phyloP scores from a whole-genome alignment of 345 rosid species.

The Psidium guajava region DNA sequence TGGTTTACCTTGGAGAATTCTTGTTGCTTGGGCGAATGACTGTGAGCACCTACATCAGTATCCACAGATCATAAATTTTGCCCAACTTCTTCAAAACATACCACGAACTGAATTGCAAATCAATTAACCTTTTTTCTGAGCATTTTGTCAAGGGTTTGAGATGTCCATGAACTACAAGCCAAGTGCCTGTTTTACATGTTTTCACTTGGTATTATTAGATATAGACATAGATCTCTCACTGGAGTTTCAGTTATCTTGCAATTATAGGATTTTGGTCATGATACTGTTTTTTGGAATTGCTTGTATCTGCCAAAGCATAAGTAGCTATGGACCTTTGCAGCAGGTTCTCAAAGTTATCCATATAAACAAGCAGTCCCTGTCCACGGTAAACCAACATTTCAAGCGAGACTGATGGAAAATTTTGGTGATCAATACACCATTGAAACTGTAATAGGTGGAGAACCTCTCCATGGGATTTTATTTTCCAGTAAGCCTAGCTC shows the following conservation, averaged over 20 bases:
- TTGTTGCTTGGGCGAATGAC: neutral
- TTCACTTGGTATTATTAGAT: neutral
- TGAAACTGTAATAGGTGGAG: too few species aligned
- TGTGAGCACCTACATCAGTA: neutral
- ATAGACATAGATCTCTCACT: neutral
- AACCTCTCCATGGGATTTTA: conserved; percentile 43
- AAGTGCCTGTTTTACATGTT: neutral
- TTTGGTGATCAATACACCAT: too few species aligned
- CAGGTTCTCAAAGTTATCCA: conserved; percentile 39
- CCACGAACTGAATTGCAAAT: neutral
- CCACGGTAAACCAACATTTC: conserved; percentile 20
- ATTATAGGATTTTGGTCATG: neutral
- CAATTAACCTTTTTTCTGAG: neutral
- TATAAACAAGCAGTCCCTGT: conserved; percentile 17
- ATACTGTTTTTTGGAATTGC: neutral
- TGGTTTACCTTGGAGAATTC: neutral
- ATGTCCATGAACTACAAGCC: neutral
- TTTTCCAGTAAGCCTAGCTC: conserved; percentile 44
- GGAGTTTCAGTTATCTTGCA: neutral
- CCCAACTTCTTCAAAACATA: neutral
- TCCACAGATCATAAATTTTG: neutral
- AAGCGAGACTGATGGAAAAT: neutral
- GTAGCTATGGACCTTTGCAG: neutral
- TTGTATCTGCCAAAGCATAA: neutral
- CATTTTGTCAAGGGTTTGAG: neutral